Base-by-base conservation (phyloP, 345 rosid genomes). In the Brassica juncea region DNA sequence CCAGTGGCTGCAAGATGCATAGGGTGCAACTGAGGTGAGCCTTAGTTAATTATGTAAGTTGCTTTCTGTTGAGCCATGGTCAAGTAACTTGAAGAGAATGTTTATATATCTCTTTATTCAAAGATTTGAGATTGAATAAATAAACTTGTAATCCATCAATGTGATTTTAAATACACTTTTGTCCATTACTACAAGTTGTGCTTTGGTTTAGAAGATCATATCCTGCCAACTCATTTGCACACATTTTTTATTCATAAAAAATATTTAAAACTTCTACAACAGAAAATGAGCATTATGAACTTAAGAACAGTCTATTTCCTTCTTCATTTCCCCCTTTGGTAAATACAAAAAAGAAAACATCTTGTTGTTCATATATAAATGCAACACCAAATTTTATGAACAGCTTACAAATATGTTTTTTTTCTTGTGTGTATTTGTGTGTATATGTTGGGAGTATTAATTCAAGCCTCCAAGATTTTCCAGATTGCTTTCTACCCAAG, bases 311-410 rank as follows among this genome's bases (percentile, higher is more conserved):
- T 25, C 35, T 49, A 27, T 23, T 73, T 79, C 42, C 32, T 73
- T 37, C 2, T 42, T n/a, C 6, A 30, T 12, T 27, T 42, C 7
- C 10, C 59, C 60, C 10, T 69, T 68, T 8, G n/a, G 71, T 69
- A 37, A 28, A 34, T 74, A 69, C 49, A 44, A 57, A 25, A 8
- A 63, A 19, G 19, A 49, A 5, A 8, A 73, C 32, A 80, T 34
- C 15, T 31, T 10, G 12, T 27, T 69, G 37, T 68, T 61, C 47
- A 15, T 14, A 59, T 35, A 68, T 19, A 34, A 39, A 61, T 52
- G 49, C 74, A 74, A 35, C 66, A 68, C 52, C 11, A 54, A 54
- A 19, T 74, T 75, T 58, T 73, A 73, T 59, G 78, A 79, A 73
- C 74, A 68, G 74, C 35, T 61, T 74, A 54, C 75, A 74, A 52